phyloP scores from a whole-genome alignment of 2,329 filamentous ascomycete species.

The Colletotrichum cordylinicola region DNA sequence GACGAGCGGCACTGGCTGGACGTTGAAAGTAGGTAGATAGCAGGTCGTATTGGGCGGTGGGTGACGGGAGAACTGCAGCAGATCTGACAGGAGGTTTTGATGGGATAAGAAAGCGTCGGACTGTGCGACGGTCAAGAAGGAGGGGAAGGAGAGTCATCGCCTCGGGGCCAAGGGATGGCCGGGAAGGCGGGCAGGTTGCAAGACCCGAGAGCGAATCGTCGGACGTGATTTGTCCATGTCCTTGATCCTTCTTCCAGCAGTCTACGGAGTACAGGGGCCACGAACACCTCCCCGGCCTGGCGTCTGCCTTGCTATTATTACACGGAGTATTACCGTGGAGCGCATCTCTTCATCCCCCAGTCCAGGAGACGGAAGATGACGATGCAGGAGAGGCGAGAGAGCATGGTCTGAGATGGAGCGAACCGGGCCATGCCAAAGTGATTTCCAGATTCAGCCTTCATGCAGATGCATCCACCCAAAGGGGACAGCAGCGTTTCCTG shows the following conservation, averaged over 20 bases:
- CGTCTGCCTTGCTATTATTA: background rate
- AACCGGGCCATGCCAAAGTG: background rate
- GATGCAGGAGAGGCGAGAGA: background rate
- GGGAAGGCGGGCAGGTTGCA: background rate
- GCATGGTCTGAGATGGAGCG: background rate
- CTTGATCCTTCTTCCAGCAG: background rate
- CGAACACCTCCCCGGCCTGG: background rate
- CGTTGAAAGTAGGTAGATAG: background rate
- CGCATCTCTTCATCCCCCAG: background rate
- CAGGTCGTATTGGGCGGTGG: background rate
- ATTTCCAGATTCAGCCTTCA: conserved; percentile 1
- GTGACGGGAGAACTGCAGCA: background rate
- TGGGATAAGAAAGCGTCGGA: background rate
- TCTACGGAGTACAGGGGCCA: background rate
- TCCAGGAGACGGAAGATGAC: background rate
- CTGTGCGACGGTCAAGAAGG: background rate
- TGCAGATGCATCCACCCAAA: background rate
- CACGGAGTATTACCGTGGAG: background rate
- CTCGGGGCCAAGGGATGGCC: background rate
- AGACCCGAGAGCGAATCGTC: background rate
- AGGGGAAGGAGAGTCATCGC: background rate
- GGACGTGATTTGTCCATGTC: background rate
- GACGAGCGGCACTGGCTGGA: background rate
- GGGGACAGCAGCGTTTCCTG: background rate
- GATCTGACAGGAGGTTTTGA: background rate